These are phyloP conservation scores for Knoxdaviesia capensis DNA, from an alignment of 2,329 filamentous ascomycete genomes.

Conservation along the genomic window DNA sequence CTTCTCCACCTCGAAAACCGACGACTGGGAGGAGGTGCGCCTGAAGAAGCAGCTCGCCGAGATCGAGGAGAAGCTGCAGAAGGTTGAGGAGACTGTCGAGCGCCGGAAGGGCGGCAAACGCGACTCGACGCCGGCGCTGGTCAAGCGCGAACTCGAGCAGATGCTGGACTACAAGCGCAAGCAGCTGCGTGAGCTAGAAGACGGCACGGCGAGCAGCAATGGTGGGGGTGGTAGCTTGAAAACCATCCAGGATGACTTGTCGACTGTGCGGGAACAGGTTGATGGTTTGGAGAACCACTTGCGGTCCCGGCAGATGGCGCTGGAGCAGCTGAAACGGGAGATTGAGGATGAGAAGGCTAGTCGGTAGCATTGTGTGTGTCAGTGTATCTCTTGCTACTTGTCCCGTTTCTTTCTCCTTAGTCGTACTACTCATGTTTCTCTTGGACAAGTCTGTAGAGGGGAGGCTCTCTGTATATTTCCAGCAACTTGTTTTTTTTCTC, in stretches of 20 bases:
- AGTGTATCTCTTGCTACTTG: conserved; percentile 2
- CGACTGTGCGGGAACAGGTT: conserved; percentile 83
- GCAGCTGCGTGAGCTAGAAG: conserved; percentile 55
- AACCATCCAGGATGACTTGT: conserved; percentile 65
- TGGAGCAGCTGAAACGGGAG: conserved; percentile 60
- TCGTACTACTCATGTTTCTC: background rate
- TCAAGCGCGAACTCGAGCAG: conserved; percentile 88
- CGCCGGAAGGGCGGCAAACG: conserved; percentile 42
- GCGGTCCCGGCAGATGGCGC: conserved; percentile 49
- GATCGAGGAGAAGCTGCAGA: conserved; percentile 69
- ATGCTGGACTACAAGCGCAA: conserved; percentile 85
- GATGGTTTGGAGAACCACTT: conserved; percentile 76
- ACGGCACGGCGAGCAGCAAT: conserved; percentile 46
- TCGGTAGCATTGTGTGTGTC: conserved; percentile 12
- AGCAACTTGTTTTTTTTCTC: too few relatives aligned
- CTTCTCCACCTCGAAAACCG: conserved; percentile 66
- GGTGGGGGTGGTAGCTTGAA: conserved; percentile 49
- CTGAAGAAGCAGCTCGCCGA: conserved; percentile 84
- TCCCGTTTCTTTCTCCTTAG: background rate
- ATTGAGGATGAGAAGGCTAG: conserved; percentile 68
- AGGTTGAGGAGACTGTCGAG: conserved; percentile 56
- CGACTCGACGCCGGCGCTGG: conserved; percentile 68
- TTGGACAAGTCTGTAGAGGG: too few relatives aligned
- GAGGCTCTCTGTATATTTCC: too few relatives aligned
- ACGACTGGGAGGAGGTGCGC: conserved; percentile 95